Base-by-base conservation (phyloP, 495 filamentous ascomycete species). In the Podospora pseudopauciseta region DNA sequence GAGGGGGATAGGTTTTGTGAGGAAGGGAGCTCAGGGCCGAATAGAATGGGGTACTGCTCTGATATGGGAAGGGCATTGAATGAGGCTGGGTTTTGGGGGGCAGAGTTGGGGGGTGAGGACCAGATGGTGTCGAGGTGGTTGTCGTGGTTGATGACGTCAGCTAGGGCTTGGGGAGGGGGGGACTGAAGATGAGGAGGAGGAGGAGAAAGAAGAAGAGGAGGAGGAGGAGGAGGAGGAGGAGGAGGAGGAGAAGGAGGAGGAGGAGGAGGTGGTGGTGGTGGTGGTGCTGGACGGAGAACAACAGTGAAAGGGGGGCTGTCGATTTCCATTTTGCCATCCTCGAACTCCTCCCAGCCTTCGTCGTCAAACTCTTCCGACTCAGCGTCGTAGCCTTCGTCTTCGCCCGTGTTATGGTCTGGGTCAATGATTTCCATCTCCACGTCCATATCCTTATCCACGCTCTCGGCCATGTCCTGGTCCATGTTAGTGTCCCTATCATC, bases 81-180 rank as follows among this genome's bases (percentile, higher is more conserved):
- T 4, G n/a, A 26, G 55, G 55, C 6, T 58, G n/a, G 55, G 4
- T 26, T 23, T 1, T 5, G 55, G 55, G 49, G 26, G 64, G 5
- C 4, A 18, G 27, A 1, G n/a, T 15, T 34, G 23, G 64, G 26
- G 2, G 7, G 55, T 13, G 55, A 19, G n/a, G 55, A 58, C 55
- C n/a, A 58, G 55, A 19, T 65, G 26, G 13, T 28, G 26, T 56
- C 19, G 49, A 27, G n/a, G 26, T 57, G 5, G 49, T 56, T 28
- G 20, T 65, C 20, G 49, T 18, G 49, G 63, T 44, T 65, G 44
- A 56, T 57, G 16, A 23, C 3, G 63, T 65, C 39, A 13, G 39
- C 7, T 49, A 49, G 39, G 39, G 39, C 13, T 49, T 13, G 39
- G 39, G 39, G 39, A 49, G 39, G 39, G 9, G 39, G 39, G 30